Base-by-base conservation (phyloP, 139 green algal genomes). In the Tetradesmus lagerheimii region DNA sequence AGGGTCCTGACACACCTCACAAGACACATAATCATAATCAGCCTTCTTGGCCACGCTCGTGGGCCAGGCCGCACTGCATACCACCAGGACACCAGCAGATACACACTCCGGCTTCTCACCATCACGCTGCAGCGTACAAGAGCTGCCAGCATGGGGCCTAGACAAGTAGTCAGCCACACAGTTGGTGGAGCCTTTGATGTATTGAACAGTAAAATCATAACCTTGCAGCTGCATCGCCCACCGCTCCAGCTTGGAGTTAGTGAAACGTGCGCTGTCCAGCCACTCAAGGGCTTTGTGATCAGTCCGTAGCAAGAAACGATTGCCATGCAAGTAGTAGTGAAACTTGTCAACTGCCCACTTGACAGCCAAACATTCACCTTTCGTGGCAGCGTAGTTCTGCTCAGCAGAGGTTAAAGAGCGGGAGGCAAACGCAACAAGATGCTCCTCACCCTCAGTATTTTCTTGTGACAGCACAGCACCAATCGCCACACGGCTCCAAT, bases 201-300 rank as follows among this genome's bases (percentile, higher is more conserved):
- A 91, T 2, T 88, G 35, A 23, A 91, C 88, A 15, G 45, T 27
- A 39, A 78, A 91, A 66, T 91, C 88, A 47, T 71, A 89, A n/a
- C 83, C 64, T 38, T 91, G 88, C 50, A 91, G 47, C 47, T 66
- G 39, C 88, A 91, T 77, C 25, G 88, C 88, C 88, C 88, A 91
- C 34, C 80, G 35, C 31, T 91, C 80, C 15, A 91, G n/a, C 80
- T 91, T 91, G 38, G 39, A 45, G 2, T 91, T 91, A 29, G 64
- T 85, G 71, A 91, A 91, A 23, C 88, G 66, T 71, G 88, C 88
- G 53, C 76, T 84, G 29, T 53, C 25, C 1, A 91, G 78, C 79
- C 88, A 91, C 43, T 91, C 29, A 39, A 91, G 4, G 3, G 88
- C 88, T 57, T 79, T 66, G 53, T 91, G 88, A 80, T 91, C 88